phyloP scores from a whole-genome alignment of 176 grass and related monocot species.

The Cenchrus americanus region DNA sequence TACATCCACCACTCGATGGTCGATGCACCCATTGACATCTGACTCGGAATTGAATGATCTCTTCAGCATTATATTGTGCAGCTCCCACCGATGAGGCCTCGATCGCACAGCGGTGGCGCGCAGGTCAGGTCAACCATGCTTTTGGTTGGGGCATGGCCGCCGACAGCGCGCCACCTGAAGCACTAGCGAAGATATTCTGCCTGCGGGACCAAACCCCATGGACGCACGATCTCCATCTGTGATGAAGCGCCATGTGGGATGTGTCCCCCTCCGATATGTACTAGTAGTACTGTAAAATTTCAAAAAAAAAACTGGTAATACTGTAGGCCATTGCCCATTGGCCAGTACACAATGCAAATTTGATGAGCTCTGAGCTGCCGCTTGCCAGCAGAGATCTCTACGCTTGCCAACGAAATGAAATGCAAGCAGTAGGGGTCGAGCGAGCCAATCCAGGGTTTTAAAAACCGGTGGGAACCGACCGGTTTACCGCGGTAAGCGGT shows the following conservation, averaged over 20 bases:
- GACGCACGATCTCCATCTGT: background rate
- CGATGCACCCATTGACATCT: background rate
- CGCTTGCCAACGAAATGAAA: background rate
- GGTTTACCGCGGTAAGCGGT: too few relatives aligned
- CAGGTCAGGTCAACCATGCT: slow-evolving; percentile 35
- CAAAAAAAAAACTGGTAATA: too few relatives aligned
- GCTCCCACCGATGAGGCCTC: background rate
- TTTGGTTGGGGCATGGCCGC: slow-evolving; percentile 6
- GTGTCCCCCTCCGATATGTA: too few relatives aligned
- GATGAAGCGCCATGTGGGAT: background rate
- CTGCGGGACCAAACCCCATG: background rate
- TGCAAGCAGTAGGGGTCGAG: background rate
- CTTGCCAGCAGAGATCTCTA: too few relatives aligned
- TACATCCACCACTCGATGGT: background rate
- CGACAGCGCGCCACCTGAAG: slow-evolving; percentile 33
- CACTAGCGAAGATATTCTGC: slow-evolving; percentile 16
- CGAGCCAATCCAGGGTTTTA: too few relatives aligned
- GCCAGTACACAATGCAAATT: too few relatives aligned
- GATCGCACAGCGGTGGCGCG: background rate
- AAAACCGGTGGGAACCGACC: too few relatives aligned
- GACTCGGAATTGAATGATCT: background rate
- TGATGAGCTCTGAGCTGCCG: too few relatives aligned
- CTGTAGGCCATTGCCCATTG: background rate
- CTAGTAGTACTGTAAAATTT: too few relatives aligned
- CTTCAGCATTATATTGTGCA: background rate